A percentile compares a stretch with the other conserved stretches of the same genome.
Conservation (phyloP, 2,329 filamentous ascomycete species). For the Ophiobolus disseminans region DNA sequence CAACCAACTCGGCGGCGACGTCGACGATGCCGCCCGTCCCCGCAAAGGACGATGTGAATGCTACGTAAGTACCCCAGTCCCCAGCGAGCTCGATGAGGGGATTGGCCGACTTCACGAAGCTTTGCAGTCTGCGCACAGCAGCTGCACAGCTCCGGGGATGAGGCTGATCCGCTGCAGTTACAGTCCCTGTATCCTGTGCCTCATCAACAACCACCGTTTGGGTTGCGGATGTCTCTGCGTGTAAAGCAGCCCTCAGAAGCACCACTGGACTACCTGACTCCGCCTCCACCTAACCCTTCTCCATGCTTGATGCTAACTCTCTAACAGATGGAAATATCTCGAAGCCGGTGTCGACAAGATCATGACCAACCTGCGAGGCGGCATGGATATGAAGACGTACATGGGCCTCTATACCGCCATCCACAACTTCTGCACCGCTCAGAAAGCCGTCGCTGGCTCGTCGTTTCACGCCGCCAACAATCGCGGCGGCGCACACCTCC, state of each 20-base stretch:
- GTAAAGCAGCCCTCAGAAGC: neutral
- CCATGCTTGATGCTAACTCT: conserved; percentile 26
- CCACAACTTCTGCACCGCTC: conserved; percentile 98
- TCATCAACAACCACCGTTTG: no score
- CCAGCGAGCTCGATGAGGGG: neutral
- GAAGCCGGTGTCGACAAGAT: conserved; percentile 88
- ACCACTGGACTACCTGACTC: neutral
- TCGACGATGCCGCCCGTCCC: conserved; percentile 54
- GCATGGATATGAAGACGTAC: conserved; percentile 95
- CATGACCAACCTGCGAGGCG: conserved; percentile 89
- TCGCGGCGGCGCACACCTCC: conserved; percentile 87
- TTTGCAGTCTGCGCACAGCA: neutral
- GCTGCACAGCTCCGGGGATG: neutral
- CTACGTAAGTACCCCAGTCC: conserved; percentile 60
- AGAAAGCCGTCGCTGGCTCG: conserved; percentile 79
- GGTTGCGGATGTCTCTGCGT: no score
- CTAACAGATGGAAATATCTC: conserved; percentile 83
- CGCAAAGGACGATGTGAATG: conserved; percentile 65
- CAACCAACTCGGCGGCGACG: conserved; percentile 36
- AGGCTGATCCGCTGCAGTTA: no score
- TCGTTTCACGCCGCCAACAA: conserved; percentile 61
- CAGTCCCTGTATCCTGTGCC: no score
- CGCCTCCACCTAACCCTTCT: neutral
- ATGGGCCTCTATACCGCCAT: conserved; percentile 98
- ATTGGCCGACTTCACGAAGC: neutral